phyloP scores from a whole-genome alignment of 805 yeast species.

The Yarrowia yakushimensis region DNA sequence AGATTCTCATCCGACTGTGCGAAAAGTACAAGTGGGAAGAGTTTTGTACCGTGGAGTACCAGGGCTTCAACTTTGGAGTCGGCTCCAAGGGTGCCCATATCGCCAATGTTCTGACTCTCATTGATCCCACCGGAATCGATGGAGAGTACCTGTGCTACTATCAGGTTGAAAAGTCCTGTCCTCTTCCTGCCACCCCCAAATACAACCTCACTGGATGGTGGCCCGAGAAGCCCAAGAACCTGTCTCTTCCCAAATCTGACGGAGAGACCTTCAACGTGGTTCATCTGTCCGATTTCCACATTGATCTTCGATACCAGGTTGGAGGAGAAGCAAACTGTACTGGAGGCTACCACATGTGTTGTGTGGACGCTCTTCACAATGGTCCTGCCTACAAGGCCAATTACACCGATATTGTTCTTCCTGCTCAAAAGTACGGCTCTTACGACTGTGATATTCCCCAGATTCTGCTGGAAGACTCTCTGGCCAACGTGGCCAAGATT shows the following conservation, averaged over 20 bases:
- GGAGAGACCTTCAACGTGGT: conserved; percentile 53
- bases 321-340: conserved; percentile 44
- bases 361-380: conserved; percentile 40
- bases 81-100: conserved; percentile 36
- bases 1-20: conserved; percentile 3
- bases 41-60: conserved; percentile 1
- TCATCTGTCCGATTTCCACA: conserved; percentile 67
- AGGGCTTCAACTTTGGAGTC: conserved; percentile 20
- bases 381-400: conserved; percentile 22
- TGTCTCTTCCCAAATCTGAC: conserved; percentile 40
- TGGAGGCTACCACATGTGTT: conserved; percentile 53
- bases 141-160: conserved; percentile 56
- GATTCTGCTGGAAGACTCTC: conserved; percentile 54
- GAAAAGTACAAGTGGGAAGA: conserved; percentile 21
- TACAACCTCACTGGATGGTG: conserved; percentile 29
- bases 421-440: conserved; percentile 60
- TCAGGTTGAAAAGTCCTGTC: conserved; percentile 28
- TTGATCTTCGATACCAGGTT: conserved; percentile 48
- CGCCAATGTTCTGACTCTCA: conserved; percentile 48
- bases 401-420: conserved; percentile 38
- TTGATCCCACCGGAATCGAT: conserved; percentile 53
- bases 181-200: conserved; percentile 7
- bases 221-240: conserved; percentile 47
- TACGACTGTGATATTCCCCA: conserved; percentile 70
- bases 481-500: conserved; percentile 44